Evolutionary conservation across 1,139 yeast genomes (phyloP).

Genomic region (Casaregolazyma suthepensis): DNA sequence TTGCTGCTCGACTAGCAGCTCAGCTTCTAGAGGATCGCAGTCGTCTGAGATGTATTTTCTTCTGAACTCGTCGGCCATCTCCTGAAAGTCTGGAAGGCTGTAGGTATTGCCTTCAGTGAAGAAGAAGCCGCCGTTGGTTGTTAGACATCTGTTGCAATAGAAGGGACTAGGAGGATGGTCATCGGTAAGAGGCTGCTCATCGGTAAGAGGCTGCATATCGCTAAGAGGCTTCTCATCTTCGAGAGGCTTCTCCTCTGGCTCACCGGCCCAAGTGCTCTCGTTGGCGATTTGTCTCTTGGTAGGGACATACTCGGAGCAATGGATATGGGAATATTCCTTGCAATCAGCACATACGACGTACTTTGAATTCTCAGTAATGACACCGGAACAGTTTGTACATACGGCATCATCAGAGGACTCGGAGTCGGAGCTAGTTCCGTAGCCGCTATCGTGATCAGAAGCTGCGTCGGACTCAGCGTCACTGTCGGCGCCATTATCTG

Average conservation of each 20-base stretch:
- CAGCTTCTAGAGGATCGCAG: slow-evolving; percentile 22
- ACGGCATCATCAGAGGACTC: slow-evolving; percentile 2
- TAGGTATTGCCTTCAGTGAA: slow-evolving; percentile 71
- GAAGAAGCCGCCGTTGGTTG: slow-evolving; percentile 86
- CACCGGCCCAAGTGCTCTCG: neutral
- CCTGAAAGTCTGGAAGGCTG: slow-evolving; percentile 52
- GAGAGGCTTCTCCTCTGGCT: neutral
- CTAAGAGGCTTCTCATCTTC: too few species aligned
- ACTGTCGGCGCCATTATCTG: neutral
- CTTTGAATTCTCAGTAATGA: slow-evolving; percentile 2
- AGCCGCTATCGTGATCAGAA: slow-evolving; percentile 1
- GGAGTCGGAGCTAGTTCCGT: slow-evolving; percentile 4
- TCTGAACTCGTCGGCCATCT: slow-evolving; percentile 49
- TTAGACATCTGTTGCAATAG: slow-evolving; percentile 43
- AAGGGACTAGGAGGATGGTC: neutral
- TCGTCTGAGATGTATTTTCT: slow-evolving; percentile 37
- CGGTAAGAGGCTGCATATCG: too few species aligned
- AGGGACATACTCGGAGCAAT: slow-evolving; percentile 41
- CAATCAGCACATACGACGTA: slow-evolving; percentile 42
- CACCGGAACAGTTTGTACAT: slow-evolving; percentile 1
- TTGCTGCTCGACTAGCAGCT: slow-evolving; percentile 27
- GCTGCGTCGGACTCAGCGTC: neutral
- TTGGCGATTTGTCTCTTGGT: neutral
- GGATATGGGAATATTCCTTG: slow-evolving; percentile 57
- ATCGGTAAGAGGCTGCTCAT: neutral